Conservation (phyloP, 2,329 filamentous ascomycete species). For the Penicillium vulpinum region DNA sequence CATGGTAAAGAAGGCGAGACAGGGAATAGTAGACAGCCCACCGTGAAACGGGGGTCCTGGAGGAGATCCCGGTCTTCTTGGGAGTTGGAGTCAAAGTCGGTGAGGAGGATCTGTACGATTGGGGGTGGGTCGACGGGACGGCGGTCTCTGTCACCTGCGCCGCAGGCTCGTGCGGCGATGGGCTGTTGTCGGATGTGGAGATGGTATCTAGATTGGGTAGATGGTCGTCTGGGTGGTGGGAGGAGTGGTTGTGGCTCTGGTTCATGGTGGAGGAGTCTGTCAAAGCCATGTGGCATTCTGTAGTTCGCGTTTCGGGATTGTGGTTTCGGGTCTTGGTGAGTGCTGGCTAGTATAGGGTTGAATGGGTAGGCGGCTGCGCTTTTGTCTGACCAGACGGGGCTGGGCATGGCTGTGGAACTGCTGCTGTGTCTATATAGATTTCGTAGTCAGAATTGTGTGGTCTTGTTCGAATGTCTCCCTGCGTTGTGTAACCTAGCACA, state of each 20-base stretch:
- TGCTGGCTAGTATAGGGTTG: conserved; percentile 4
- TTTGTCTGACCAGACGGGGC: conserved; percentile 32
- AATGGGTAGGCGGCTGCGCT: conserved; percentile 21
- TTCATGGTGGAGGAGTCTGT: conserved; percentile 38
- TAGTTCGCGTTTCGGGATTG: conserved; percentile 20
- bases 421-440: conserved; percentile 26
- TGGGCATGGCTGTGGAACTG: conserved; percentile 29
- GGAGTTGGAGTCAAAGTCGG: conserved; percentile 44
- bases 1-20: conserved; percentile 23
- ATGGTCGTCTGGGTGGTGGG: conserved; percentile 23
- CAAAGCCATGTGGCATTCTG: conserved; percentile 40
- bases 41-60: conserved; percentile 43
- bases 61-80: conserved; percentile 41
- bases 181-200: conserved; percentile 50
- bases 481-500: conserved; percentile 4
- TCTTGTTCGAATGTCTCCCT: neutral
- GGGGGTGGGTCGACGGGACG: conserved; percentile 50
- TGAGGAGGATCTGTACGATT: conserved; percentile 48
- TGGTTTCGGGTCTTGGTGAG: conserved; percentile 14
- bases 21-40: conserved; percentile 47
- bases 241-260: conserved; percentile 22
- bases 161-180: conserved; percentile 47
- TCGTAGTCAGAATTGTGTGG: conserved; percentile 21
- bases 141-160: conserved; percentile 49
- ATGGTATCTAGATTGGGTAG: conserved; percentile 35